Percentiles rank a stretch among this genome's conserved stretches.
phyloP scores from a whole-genome alignment of 2,329 filamentous ascomycete species.

The Fusarium miscanthi region DNA sequence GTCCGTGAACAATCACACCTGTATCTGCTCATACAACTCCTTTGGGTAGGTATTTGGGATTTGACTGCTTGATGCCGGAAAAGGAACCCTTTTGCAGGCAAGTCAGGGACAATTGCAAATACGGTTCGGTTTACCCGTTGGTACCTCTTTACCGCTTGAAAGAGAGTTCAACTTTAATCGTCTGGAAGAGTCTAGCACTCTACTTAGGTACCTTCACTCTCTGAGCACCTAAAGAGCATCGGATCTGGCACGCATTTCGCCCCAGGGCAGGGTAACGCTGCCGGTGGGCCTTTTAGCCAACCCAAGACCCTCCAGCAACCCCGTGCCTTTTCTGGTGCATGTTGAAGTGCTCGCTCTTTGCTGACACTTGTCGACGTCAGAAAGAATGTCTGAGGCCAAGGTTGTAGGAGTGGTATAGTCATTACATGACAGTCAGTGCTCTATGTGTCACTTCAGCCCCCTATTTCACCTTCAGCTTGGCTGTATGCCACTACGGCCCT shows the following conservation, averaged over 20 bases:
- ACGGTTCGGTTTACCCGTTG: conserved; percentile 19
- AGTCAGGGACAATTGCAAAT: conserved; percentile 29
- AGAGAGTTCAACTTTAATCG: conserved; percentile 33
- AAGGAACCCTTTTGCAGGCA: conserved; percentile 4
- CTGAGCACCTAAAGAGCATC: conserved; percentile 9
- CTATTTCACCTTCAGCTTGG: background rate
- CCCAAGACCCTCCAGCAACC: conserved; percentile 37
- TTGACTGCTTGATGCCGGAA: background rate
- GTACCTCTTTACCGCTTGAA: conserved; percentile 17
- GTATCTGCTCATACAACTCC: background rate
- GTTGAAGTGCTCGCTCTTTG: conserved; percentile 16
- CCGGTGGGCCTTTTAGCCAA: conserved; percentile 36
- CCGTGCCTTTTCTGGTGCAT: conserved; percentile 32
- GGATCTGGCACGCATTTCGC: conserved; percentile 34
- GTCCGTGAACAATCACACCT: background rate
- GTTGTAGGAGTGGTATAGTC: background rate
- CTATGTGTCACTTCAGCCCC: background rate
- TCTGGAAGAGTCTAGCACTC: conserved; percentile 29
- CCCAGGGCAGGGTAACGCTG: conserved; percentile 36
- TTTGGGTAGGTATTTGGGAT: background rate
- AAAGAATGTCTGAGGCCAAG: background rate
- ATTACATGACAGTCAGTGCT: background rate
- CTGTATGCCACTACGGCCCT: background rate
- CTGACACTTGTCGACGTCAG: conserved; percentile 6
- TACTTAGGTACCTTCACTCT: background rate